Base-by-base conservation (phyloP, 495 filamentous ascomycete genomes). In the Aspergillus hancockii region DNA sequence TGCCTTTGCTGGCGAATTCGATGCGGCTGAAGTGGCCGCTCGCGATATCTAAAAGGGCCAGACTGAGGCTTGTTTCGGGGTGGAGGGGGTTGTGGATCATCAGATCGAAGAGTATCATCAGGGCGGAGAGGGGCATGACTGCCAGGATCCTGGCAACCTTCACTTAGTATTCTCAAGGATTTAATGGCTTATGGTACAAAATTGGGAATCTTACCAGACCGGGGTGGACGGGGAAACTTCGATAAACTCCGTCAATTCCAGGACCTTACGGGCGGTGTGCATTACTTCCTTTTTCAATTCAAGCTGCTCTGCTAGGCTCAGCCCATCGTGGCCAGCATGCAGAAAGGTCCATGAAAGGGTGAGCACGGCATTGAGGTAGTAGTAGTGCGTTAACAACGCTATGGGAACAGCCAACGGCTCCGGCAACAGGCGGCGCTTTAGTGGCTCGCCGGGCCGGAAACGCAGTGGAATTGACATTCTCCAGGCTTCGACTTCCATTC, bases 51-150 rank as follows among this genome's bases (percentile, higher is more conserved):
- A 74, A 54, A 9, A 74, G 52, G 36, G 62, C 58, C 8, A 74
- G 56, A 52, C 71, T 66, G 1, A 54, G 60, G 22, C 45, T 55
- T 4, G 68, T 72, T n/a, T 67, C 65, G 10, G 63, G 54, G 41
- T 71, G 59, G 25, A 49, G 55, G 21, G 71, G 71, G 45, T 74
- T 63, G 45, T 71, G 66, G 25, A 74, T 52, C 7, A 74, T 64
- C 31, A 72, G 59, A 31, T 74, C 71, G 45, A 74, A 74, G 19
- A 74, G 54, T 40, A 70, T 66, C 31, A 74, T 72, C n/a, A 74
- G 55, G n/a, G 71, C 65, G 1, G 68, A 59, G 7, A 74, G 55
- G 25, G 71, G 69, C 4, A 71, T 60, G 8, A 57, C 53, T 22
- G 61, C 62, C 16, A 63, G 52, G 14, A 63, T 54, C n/a, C 54